These are phyloP conservation scores for Schizopora paradoxa DNA, from an alignment of 1,284 basidiomycete species.

Conservation along the genomic window DNA sequence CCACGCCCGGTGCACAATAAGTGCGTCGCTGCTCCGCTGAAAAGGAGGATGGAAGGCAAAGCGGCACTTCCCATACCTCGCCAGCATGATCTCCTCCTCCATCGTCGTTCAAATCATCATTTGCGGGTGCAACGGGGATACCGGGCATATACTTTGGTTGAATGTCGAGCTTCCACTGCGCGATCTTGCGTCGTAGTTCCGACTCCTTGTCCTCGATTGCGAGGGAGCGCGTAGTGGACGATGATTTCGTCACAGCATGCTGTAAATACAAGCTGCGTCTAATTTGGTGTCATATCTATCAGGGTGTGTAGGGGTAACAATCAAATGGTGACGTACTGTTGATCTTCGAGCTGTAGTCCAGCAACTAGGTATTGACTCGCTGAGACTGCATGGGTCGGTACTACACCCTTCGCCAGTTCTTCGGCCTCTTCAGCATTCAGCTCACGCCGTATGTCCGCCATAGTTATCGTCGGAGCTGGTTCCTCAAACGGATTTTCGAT, in stretches of 20 bases:
- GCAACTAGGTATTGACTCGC: conserved; percentile 5
- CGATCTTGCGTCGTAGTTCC: not conserved
- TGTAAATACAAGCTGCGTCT: not conserved
- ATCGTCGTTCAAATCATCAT: too few species aligned
- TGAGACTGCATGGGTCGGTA: conserved; percentile 8
- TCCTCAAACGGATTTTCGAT: not conserved
- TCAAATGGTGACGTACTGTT: conserved; percentile 10
- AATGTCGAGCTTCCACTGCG: not conserved
- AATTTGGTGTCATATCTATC: not conserved
- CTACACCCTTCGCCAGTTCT: not conserved
- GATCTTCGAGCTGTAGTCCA: conserved; percentile 11
- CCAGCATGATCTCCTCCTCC: not conserved
- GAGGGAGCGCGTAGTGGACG: not conserved
- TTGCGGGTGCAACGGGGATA: not conserved
- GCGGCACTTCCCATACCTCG: not conserved
- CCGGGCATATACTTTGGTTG: conserved; percentile 1
- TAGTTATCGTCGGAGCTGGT: not conserved
- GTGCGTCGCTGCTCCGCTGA: not conserved
- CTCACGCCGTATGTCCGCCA: conserved; percentile 1
- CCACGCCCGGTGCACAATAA: too few species aligned
- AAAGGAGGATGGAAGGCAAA: conserved; percentile 1
- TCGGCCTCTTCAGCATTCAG: conserved; percentile 6
- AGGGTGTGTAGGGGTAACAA: not conserved
- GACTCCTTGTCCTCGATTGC: not conserved
- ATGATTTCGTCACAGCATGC: not conserved